phyloP scores from a whole-genome alignment of 805 yeast genomes.

The Candida ovalis region DNA sequence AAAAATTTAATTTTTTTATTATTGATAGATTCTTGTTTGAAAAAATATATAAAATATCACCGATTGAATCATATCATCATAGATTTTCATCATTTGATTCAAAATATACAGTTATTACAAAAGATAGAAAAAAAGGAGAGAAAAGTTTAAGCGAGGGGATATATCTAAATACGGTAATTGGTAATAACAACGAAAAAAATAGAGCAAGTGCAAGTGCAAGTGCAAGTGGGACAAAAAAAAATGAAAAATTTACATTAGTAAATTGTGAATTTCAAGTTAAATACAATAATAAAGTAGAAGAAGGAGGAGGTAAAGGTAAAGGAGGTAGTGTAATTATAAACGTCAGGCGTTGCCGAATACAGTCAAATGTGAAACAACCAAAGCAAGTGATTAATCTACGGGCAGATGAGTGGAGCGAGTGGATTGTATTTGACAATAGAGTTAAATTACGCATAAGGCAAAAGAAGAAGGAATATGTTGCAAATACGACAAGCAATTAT shows the following conservation, averaged over 20 bases:
- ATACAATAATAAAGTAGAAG: too few species aligned
- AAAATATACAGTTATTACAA: slow-evolving; percentile 7
- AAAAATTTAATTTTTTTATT: slow-evolving; percentile 15
- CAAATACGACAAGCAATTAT: too few species aligned
- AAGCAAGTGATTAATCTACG: neutral
- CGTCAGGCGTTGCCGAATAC: neutral
- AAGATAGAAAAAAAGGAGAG: neutral
- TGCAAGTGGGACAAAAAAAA: neutral
- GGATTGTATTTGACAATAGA: slow-evolving; percentile 1
- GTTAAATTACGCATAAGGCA: neutral
- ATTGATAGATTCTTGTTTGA: slow-evolving; percentile 28
- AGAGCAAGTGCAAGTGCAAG: too few species aligned
- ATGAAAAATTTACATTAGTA: slow-evolving; percentile 2
- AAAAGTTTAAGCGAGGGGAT: neutral
- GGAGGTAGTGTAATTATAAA: neutral
- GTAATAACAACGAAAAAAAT: too few species aligned
- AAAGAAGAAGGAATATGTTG: too few species aligned
- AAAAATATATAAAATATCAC: slow-evolving; percentile 19
- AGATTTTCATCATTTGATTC: slow-evolving; percentile 22
- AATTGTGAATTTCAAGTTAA: slow-evolving; percentile 5
- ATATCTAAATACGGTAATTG: slow-evolving; percentile 1
- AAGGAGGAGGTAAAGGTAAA: too few species aligned
- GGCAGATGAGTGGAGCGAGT: neutral
- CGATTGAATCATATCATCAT: slow-evolving; percentile 21
- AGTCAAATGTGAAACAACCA: neutral